phyloP scores from a whole-genome alignment of 1,139 yeast species.

The Kluyveromyces sp. region DNA sequence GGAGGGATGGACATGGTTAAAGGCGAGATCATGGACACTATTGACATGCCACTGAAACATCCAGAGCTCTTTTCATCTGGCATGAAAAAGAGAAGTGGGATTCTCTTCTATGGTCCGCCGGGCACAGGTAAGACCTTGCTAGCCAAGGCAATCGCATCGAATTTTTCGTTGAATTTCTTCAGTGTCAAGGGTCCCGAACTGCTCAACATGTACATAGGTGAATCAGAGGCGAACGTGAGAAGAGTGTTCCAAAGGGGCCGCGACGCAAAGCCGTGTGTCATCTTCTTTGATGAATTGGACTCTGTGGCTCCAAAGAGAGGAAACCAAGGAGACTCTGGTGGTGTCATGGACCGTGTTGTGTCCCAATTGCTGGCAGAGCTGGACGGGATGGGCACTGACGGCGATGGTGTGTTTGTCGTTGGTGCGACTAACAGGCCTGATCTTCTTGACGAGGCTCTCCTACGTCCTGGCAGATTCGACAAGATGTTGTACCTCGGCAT shows the following conservation, averaged over 20 bases:
- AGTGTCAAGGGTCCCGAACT: conserved; percentile 95
- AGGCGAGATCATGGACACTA: conserved; percentile 88
- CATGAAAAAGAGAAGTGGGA: conserved; percentile 88
- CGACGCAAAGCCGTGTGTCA: conserved; percentile 95
- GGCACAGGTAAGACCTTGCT: conserved; percentile 94
- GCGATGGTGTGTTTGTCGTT: conserved; percentile 93
- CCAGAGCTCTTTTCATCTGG: conserved; percentile 87
- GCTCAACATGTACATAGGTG: conserved; percentile 96
- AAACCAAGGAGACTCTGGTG: conserved; percentile 96
- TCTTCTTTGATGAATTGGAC: conserved; percentile 93
- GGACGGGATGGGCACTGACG: conserved; percentile 86
- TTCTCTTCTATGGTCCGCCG: conserved; percentile 93
- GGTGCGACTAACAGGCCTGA: conserved; percentile 98
- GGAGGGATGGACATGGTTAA: conserved; percentile 69
- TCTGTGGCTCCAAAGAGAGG: conserved; percentile 98
- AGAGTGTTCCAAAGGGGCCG: conserved; percentile 89
- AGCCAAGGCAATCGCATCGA: conserved; percentile 95
- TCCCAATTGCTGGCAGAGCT: conserved; percentile 89
- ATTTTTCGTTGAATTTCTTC: conserved; percentile 86
- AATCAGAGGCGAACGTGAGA: conserved; percentile 94
- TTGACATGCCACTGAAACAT: conserved; percentile 89
- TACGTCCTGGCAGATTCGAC: conserved; percentile 95
- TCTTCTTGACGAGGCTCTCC: conserved; percentile 81
- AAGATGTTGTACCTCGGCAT: conserved; percentile 91
- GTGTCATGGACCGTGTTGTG: conserved; percentile 97